These are phyloP conservation scores for Beauveria varroae DNA, from an alignment of 2,329 filamentous ascomycete species.

Conservation along the genomic window DNA sequence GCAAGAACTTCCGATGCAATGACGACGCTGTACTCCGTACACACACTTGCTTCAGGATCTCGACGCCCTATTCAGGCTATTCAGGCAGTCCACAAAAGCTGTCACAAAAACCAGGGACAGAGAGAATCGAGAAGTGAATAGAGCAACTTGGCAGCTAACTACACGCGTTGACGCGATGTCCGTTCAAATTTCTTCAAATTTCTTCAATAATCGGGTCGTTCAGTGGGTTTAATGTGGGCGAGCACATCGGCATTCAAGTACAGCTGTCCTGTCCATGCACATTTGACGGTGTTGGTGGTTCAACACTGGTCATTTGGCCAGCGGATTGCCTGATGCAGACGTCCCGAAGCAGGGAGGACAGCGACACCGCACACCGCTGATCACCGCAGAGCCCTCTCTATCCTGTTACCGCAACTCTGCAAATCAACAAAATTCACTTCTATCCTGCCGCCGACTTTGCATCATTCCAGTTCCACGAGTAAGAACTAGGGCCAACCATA, in stretches of 20 bases:
- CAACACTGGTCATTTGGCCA: background rate
- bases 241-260: too few relatives aligned
- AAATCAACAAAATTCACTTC: background rate
- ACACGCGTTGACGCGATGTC: background rate
- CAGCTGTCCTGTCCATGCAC: background rate
- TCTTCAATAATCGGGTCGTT: background rate
- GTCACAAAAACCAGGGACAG: background rate
- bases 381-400: background rate
- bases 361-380: background rate
- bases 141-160: background rate
- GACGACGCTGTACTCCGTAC: background rate
- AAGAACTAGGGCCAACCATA: background rate
- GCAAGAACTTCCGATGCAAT: background rate
- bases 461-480: background rate
- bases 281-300: background rate
- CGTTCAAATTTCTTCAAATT: too few relatives aligned
- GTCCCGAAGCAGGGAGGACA: background rate
- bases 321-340: conserved; percentile 2
- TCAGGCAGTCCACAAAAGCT: background rate
- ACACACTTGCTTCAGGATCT: background rate
- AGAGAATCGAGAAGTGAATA: background rate
- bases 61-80: background rate
- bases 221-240: background rate
- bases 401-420: background rate
- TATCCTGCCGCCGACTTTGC: background rate